Base-by-base conservation (phyloP, 768 basidiomycete species). In the Boletus fagicola region DNA sequence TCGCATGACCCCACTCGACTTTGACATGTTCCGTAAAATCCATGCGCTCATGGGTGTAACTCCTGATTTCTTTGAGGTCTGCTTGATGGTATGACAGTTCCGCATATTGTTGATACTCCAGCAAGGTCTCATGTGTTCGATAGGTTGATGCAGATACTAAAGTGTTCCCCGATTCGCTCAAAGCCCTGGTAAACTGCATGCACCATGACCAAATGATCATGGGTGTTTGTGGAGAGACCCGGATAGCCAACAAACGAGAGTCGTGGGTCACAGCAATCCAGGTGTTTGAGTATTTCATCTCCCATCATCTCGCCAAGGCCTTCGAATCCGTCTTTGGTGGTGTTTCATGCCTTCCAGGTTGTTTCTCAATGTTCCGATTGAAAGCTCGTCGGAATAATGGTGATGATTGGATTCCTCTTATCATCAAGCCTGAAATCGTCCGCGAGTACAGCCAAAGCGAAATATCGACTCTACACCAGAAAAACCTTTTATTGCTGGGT, bases 311-410 rank as follows among this genome's bases (percentile, higher is more conserved):
- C 52, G 92, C 96, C 59, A 99, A 99, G 73, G 95, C 93, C 8
- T 99, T 99, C 75, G 97, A 99, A 73, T 94, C 97, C 22, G 94
- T 97, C 26, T 98, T 99, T 67, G 97, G 97, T 68, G 97, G 97
- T 84, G 97, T 99, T 56, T 94, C 97, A 13, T 99, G 97, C 78
- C 79, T 98, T 30, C 97, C 97, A 0, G 97, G 97, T n/a, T 99
- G 97, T 74, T 99, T 99, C 78, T 97, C 94, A 51, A 99, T 99
- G 96, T 98, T 98, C 76, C 82, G 97, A 51, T 80, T 99, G 69
- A 99, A 99, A 73, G 95, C 94, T 9, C 83, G 97, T 53, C 93
- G 88, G 68, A 72, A 83, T 18, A 81, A 81, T 22, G 95, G 94
- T 51, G 92, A 95, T 59, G 97, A 99, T 67, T 99, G 97, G 97